Conservation (phyloP, 2,329 filamentous ascomycete genomes). For the Penicillium polonicum region DNA sequence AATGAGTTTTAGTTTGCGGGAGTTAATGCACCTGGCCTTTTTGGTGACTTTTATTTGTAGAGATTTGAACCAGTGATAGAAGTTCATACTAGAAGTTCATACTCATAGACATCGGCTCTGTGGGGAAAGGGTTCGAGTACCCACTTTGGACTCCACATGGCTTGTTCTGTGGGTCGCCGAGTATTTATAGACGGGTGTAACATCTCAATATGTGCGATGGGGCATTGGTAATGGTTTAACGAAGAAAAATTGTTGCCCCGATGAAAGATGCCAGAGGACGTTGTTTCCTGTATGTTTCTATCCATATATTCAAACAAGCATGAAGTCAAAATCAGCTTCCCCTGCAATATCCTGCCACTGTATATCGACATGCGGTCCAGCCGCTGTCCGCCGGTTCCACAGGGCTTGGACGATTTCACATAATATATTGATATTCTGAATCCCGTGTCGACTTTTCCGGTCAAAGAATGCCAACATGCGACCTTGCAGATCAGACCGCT, state of each 20-base stretch:
- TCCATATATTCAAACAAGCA: slow-evolving; percentile 24
- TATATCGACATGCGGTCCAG: slow-evolving; percentile 19
- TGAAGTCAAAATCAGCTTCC: slow-evolving; percentile 37
- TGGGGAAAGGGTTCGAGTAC: neutral
- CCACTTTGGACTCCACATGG: slow-evolving; percentile 1
- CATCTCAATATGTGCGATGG: neutral
- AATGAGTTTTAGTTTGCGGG: rapidly evolving
- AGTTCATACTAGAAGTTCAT: neutral
- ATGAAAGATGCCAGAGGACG: neutral
- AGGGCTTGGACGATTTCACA: slow-evolving; percentile 33
- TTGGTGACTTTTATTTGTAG: neutral
- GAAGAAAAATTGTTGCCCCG: neutral
- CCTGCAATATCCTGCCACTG: slow-evolving; percentile 37
- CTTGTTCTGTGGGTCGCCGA: neutral
- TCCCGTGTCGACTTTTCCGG: slow-evolving; percentile 36
- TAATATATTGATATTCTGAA: slow-evolving; percentile 34
- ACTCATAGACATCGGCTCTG: neutral
- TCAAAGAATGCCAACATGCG: slow-evolving; percentile 35
- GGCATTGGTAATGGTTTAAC: neutral
- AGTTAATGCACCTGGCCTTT: neutral
- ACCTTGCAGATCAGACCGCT: slow-evolving; percentile 24
- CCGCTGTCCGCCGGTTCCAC: slow-evolving; percentile 29
- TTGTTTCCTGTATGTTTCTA: neutral
- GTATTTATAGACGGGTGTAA: neutral
- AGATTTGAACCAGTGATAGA: neutral